Evolutionary conservation across 805 yeast genomes (phyloP), one percentile per base, ranked within the genome.

Genomic region (Candida ulmi): DNA sequence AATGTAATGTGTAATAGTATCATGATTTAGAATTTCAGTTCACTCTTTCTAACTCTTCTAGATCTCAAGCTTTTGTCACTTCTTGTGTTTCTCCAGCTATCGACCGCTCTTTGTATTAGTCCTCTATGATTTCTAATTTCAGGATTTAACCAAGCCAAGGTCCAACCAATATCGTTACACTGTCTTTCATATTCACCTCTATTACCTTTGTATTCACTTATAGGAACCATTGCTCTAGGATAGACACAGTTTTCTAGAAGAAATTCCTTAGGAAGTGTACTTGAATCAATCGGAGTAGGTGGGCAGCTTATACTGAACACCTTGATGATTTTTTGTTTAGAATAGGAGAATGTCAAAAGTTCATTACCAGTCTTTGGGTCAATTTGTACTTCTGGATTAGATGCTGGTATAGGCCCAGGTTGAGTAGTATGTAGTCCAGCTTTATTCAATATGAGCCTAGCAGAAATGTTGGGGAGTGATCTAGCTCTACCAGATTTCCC

Each of bases 81-180:
- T 44, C 71, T 60, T 5, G 74, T 64, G 50, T 72, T 72, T 45
- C 78, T 60, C 74, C 74, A 73, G 7, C 68, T 58, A 43, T 72
- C 78, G 13, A 72, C 78, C 1, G 78, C 77, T 24, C 77, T 58
- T 47, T 72, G 78, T 13, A 71, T 62, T 13, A 73, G 51, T 1
- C 78, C 78, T 21, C 74, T 58, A 24, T 67, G 66, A 35, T 55
- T 55, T 19, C 68, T 60, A n/a, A 73, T 55, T 17, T 59, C 59
- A 0, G 73, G 69, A 44, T 72, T 72, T 28, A 61, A 52, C 51
- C 54, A 60, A 6, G 69, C 63, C 24, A 72, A 51, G n/a, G 62
- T 59, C 76, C 77, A 71, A 5, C 76, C 78, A 31, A 72, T 61
- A 21, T 58, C 56, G 46, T 72, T 72, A 55, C 78, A 73, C 33